Evolutionary conservation across 1,284 basidiomycete genomes (phyloP), one percentile per base, ranked within the genome.

Genomic region (Leccinum pseudoinsigne): DNA sequence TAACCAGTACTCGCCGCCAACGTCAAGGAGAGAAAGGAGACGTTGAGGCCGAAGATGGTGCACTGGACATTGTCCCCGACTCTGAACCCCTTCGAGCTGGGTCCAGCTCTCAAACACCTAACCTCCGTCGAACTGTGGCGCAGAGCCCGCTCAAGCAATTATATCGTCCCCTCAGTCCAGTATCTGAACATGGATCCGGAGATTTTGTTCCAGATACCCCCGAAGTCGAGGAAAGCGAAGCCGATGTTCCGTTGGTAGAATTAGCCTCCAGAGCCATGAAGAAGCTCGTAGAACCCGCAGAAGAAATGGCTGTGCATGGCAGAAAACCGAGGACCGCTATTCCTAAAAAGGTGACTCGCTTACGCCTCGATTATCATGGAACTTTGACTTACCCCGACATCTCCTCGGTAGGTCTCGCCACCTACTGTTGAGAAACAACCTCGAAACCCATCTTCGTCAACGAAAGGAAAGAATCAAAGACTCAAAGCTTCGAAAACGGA

Each of bases 31-130:
- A 31, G 40, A 36, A 28, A 3, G 58, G 54, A 8, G 42, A 56
- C 18, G 60, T 64, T 61, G 72, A 67, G 28, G 45, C 26, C 42
- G 72, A 69, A 47, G 76, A 71, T n/a, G 47, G 21, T 56, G 62
- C 65, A 5, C 75, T 78, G 68, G 82, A 82, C 55, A 59, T 86
- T 59, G 76, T 88, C 18, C 85, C 86, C 5, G 86, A 87, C 68
- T 87, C 84, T 7, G 85, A 86, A 62, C 82, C 84, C 55, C 65
- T 72, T 62, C 66, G 66, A 61, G 70, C 66, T 51, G 73, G 58
- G 21, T 45, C 53, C 5, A 56, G 62, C 34, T 11, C 51, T 42
- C 56, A 61, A 53, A 59, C 65, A 18, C 60, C 65, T 45, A 51
- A 53, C 28, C 61, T 45, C n/a, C 51, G 58, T 56, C 62, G 54